phyloP scores from a whole-genome alignment of 2,329 filamentous ascomycete species.

The Orbilia oligospora region DNA sequence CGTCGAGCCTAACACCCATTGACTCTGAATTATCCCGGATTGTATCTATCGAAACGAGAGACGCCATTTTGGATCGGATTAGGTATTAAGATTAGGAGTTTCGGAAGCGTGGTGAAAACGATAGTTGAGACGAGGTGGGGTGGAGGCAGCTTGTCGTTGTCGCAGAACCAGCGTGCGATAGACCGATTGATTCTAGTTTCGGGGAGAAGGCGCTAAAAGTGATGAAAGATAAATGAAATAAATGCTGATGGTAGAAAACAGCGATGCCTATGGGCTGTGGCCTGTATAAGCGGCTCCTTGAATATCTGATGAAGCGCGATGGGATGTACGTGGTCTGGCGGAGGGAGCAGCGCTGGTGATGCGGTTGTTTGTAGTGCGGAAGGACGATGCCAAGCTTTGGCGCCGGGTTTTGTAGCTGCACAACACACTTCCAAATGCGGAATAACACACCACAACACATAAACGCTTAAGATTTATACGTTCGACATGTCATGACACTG shows the following conservation, averaged over 20 bases:
- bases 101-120: not conserved
- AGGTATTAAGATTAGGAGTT: not conserved
- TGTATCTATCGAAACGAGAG: conserved; percentile 74
- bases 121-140: not conserved
- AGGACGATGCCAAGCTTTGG: conserved; percentile 13
- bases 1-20: conserved; percentile 86
- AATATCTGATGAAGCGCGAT: not conserved
- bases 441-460: conserved; percentile 11
- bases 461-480: no score
- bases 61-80: conserved; percentile 40
- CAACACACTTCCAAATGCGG: conserved; percentile 13
- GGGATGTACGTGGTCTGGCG: not conserved
- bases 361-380: not conserved
- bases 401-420: conserved; percentile 24
- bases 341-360: not conserved
- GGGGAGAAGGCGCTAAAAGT: not conserved
- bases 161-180: conserved; percentile 38
- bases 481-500: no score
- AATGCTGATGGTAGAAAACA: not conserved
- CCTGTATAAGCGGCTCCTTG: not conserved
- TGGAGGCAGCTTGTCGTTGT: not conserved
- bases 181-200: not conserved
- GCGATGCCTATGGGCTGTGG: not conserved
- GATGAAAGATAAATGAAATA: not conserved
- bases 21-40: conserved; percentile 96